Evolutionary conservation across 495 filamentous ascomycete species (phyloP).

Genomic region (Endocarpon pusillum): DNA sequence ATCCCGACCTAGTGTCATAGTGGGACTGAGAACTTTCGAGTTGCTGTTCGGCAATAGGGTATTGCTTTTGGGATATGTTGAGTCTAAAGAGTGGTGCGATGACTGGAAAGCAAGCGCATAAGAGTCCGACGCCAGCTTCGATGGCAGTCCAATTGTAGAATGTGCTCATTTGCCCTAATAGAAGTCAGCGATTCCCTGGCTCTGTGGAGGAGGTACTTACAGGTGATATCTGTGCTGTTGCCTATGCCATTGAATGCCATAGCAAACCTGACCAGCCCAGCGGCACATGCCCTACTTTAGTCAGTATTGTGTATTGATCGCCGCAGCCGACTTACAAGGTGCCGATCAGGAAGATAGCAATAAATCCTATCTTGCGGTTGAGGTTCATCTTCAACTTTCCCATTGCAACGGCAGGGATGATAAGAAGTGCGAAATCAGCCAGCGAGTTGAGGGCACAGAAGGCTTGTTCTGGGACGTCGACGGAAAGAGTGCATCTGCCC

Average conservation of each 20-base stretch:
- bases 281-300: no score
- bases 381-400: not conserved
- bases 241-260: no score
- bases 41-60: no score
- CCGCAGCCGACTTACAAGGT: not conserved
- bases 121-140: not conserved
- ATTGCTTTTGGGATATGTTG: no score
- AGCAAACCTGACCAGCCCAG: no score
- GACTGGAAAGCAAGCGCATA: conserved; percentile 1
- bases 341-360: not conserved
- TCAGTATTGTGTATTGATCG: no score
- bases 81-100: not conserved
- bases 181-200: no score
- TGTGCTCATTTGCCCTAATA: no score
- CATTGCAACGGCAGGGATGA: not conserved
- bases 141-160: conserved; percentile 1
- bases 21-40: no score
- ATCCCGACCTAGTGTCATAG: no score
- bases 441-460: not conserved
- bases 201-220: no score
- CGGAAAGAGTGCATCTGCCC: not conserved
- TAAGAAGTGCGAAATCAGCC: not conserved
- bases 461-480: not conserved
- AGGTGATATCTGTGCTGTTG: no score
- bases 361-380: not conserved